Conservation (phyloP, 2,329 filamentous ascomycete species). For the Colletotrichum sp. region DNA sequence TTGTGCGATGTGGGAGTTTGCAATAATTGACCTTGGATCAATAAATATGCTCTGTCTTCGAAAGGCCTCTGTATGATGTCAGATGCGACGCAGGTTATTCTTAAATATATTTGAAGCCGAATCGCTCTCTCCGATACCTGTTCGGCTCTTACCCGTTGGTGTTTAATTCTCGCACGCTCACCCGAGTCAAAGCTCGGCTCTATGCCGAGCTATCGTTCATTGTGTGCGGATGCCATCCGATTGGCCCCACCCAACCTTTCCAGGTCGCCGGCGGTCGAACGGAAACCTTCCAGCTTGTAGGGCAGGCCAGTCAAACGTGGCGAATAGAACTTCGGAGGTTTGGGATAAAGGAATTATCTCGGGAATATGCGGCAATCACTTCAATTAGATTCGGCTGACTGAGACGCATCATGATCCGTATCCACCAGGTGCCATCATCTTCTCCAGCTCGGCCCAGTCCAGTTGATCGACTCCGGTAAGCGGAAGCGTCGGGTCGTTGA, state of each 20-base stretch:
- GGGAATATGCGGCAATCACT: not conserved
- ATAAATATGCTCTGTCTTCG: fast-evolving
- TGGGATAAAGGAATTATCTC: not conserved
- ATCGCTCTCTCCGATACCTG: not conserved
- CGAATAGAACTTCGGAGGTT: not conserved
- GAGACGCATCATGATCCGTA: not conserved
- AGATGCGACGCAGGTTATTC: not conserved
- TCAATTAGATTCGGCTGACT: not conserved
- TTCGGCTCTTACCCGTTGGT: constrained; percentile 13
- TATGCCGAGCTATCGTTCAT: constrained; percentile 1
- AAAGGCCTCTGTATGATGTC: not conserved
- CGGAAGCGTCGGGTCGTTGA: constrained; percentile 30
- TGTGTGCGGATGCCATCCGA: not conserved
- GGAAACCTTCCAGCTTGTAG: not conserved
- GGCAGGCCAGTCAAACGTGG: not conserved
- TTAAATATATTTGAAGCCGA: not conserved
- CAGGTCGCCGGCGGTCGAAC: not conserved
- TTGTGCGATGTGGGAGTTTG: not conserved
- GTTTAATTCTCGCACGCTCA: not conserved
- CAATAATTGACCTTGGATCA: not conserved
- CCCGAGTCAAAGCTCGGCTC: not conserved
- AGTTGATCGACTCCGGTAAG: constrained; percentile 31
- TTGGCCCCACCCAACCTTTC: not conserved
- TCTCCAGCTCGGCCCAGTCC: constrained; percentile 31
- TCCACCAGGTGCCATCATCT: constrained; percentile 25